Conservation (phyloP, 441 rosid genomes). For the Adansonia rubrostipa region DNA sequence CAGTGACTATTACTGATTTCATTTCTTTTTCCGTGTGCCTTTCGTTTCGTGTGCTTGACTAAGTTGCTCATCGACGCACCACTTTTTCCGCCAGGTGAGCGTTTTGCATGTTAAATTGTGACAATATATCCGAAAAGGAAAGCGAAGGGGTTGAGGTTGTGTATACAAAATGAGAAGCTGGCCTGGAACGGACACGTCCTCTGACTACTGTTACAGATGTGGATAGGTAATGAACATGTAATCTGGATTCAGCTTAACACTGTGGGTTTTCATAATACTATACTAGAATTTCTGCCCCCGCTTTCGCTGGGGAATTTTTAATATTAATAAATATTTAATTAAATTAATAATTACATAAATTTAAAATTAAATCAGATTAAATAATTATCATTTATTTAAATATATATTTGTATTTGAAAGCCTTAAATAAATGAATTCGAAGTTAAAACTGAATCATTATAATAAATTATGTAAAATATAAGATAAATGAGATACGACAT, state of each 20-base stretch:
- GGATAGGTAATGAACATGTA: neutral
- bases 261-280: neutral
- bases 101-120: neutral
- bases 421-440: too few species aligned
- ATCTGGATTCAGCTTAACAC: neutral
- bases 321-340: too few species aligned
- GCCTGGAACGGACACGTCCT: neutral
- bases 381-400: too few species aligned
- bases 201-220: neutral
- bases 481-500: too few species aligned
- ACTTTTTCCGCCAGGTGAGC: neutral
- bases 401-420: too few species aligned
- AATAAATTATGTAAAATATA: too few species aligned
- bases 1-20: neutral
- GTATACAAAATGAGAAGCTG: neutral
- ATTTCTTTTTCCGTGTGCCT: neutral
- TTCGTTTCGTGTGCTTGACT: conserved; percentile 1
- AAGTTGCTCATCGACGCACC: neutral
- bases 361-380: too few species aligned
- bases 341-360: too few species aligned
- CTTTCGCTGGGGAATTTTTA: too few species aligned
- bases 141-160: neutral
- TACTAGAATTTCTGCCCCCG: too few species aligned
- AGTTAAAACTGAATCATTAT: too few species aligned
- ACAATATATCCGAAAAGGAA: neutral